A percentile compares a stretch with the other conserved stretches of the same genome.
These are phyloP conservation scores for Cutaneotrichosporon mucoides DNA, from an alignment of 1,284 basidiomycete genomes.

Conservation along the genomic window DNA sequence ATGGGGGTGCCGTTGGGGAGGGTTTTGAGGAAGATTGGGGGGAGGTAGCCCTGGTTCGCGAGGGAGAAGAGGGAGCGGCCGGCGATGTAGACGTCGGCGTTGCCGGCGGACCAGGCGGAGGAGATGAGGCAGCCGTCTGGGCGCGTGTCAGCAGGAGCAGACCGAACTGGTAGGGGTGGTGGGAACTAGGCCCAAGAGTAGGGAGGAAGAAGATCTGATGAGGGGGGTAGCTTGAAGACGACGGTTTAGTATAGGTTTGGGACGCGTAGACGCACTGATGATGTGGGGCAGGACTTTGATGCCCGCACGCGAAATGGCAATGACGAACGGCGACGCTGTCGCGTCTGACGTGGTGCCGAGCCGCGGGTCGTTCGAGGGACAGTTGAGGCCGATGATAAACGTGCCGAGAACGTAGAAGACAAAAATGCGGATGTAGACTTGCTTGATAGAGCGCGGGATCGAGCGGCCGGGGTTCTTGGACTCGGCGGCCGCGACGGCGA, in stretches of 20 bases:
- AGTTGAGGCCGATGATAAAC: slow-evolving; percentile 18
- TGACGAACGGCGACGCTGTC: slow-evolving; percentile 29
- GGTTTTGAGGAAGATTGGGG: slow-evolving; percentile 20
- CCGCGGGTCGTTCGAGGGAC: slow-evolving; percentile 15
- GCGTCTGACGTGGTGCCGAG: slow-evolving; percentile 15
- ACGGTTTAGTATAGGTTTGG: too few species aligned
- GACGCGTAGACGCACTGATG: slow-evolving; percentile 26
- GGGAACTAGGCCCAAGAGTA: too few species aligned
- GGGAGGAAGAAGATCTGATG: too few species aligned
- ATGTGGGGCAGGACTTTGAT: slow-evolving; percentile 42
- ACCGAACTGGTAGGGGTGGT: too few species aligned
- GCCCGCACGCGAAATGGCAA: slow-evolving; percentile 43
- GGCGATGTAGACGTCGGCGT: slow-evolving; percentile 32
- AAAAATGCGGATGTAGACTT: slow-evolving; percentile 69
- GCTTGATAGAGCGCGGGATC: slow-evolving; percentile 67
- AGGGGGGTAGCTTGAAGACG: too few species aligned
- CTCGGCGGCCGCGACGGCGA: slow-evolving; percentile 48
- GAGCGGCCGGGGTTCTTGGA: slow-evolving; percentile 61
- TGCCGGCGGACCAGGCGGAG: slow-evolving; percentile 46
- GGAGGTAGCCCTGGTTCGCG: slow-evolving; percentile 30
- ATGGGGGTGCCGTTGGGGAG: slow-evolving; percentile 30
- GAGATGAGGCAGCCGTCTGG: slow-evolving; percentile 36
- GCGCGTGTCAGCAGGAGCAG: too few species aligned
- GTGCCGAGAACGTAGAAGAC: slow-evolving; percentile 53
- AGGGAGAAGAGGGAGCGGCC: slow-evolving; percentile 30